Evolutionary conservation across 148 eudicot species (phyloP), one percentile per base, ranked within the genome.

Genomic region (Chenopodium berlandieri): DNA sequence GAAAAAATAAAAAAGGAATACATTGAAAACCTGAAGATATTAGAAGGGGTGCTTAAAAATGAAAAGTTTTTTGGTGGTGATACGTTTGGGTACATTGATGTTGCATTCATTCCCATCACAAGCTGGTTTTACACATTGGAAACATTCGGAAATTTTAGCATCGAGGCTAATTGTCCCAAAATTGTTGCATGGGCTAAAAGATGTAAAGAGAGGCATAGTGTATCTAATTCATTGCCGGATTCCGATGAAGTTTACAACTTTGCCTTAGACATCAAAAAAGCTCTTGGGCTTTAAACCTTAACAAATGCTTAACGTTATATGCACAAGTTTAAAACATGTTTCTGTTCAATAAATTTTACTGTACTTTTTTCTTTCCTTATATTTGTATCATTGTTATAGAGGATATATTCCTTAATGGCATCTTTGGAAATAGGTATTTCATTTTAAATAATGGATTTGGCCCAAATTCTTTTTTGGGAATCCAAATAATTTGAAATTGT

Each of bases 41-140:
- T 80, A 64, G 83, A 80, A 48, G 48, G 27, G 11, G 78, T 63
- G 60, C 27, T 80, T 27, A 64, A 80, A 46, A 60, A 48, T 63
- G 64, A 73, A 16, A 74, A 19, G n/a, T 80, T 63, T 13, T 80
- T 80, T 80, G 78, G 83, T 32, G 83, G 78, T 63, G 83, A 80
- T 16, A 47, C 54, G 4, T 80, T 80, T 73, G 83, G 83, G 14
- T 74, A 64, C 31, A 16, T 80, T 4, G 83, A 80, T 80, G 50
- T 80, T 9, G 78, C 83, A 20, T 47, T 80, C 7, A 37, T 65
- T 37, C 63, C 72, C 7, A 69, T 74, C 10, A 64, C 83, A 63
- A 46, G 73, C 25, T 80, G 83, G 83, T 73, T 80, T 73, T 80
- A 80, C 6, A 58, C 83, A 2, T 65, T 80, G 1, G 64, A 80